Conservation (phyloP, 768 basidiomycete genomes). For the Leccinum boreale region DNA sequence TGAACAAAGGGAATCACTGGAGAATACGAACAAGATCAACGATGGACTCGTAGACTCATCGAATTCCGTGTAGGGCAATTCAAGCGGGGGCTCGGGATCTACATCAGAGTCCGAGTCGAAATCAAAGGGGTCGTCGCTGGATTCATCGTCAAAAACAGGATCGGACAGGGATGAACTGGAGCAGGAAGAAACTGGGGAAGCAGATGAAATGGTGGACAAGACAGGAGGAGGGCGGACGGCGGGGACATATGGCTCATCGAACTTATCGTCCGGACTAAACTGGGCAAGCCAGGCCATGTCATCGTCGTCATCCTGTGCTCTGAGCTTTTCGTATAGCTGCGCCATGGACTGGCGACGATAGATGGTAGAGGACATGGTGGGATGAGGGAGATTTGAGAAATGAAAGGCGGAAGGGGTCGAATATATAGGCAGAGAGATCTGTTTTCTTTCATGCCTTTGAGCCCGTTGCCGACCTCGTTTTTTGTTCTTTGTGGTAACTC, state of each 20-base stretch:
- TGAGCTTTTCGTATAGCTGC: conserved; percentile 34
- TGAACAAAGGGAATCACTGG: neutral
- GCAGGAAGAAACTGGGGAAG: conserved; percentile 22
- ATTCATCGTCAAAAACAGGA: conserved; percentile 21
- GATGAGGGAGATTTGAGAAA: conserved; percentile 12
- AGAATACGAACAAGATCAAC: conserved; percentile 24
- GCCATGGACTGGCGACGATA: conserved; percentile 37
- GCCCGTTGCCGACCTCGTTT: conserved; percentile 39
- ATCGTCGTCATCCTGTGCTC: conserved; percentile 33
- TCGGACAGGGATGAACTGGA: conserved; percentile 20
- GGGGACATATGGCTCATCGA: conserved; percentile 24
- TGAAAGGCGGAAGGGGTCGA: conserved; percentile 14
- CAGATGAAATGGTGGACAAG: conserved; percentile 29
- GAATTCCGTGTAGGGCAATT: conserved; percentile 10
- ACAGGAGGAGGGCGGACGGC: conserved; percentile 15
- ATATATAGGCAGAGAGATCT: conserved; percentile 32
- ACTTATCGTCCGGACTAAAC: conserved; percentile 33
- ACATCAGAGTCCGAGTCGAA: conserved; percentile 32
- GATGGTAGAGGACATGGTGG: conserved; percentile 29
- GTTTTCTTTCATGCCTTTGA: conserved; percentile 38
- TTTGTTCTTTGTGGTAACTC: conserved; percentile 40
- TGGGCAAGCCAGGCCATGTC: conserved; percentile 36
- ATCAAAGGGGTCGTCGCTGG: conserved; percentile 21
- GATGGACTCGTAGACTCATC: conserved; percentile 11
- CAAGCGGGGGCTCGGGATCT: conserved; percentile 22